Base-by-base conservation (phyloP, 202 grass and related monocot genomes). In the Digitaria exilis region DNA sequence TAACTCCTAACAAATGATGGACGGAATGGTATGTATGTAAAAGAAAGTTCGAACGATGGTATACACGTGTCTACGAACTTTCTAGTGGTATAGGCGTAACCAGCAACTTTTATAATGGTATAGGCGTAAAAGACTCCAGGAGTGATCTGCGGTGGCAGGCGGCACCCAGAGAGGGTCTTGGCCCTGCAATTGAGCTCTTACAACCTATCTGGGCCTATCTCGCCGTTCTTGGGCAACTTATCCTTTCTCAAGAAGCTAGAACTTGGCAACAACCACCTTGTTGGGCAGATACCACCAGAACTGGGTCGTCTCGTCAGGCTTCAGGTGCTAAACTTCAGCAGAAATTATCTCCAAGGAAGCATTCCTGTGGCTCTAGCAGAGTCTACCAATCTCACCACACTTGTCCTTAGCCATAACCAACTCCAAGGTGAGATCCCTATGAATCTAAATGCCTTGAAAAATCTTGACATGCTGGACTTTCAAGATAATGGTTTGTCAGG, bases 211-310 rank as follows among this genome's bases (percentile, higher is more conserved):
- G 87, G 87, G 14, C 50, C 10, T 1, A 44, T 84, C 52, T 66
- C 87, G 14, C 87, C 75, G 4, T 84, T 9, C 7, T 50, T 88
- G 55, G 58, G 37, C 64, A 88, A 88, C 75, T 56, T 88, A 16
- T 78, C 85, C 8, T 88, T 73, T 43, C 73, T 79, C 2, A 50
- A 30, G 82, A 14, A 0, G 8, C 57, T 88, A 0, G 22, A 69
- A 4, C 13, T 83, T 17, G 25, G 73, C 42, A 5, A 73, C 29
- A 88, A 83, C 63, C 8, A 42, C 21, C n/a, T 88, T 24, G 4
- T 13, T 10, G 86, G 80, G 26, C 32, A n/a, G 12, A 83, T 88
- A 13, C 86, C 80, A 0, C 17, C 13, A 3, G 42, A 75, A 22
- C 24, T 85, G 5, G 37, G 83, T 43, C 31, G 37, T 34, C 35